Conservation (phyloP, 2,329 filamentous ascomycete genomes). For the Ophiognomonia clavigignenti-juglandacearum region DNA sequence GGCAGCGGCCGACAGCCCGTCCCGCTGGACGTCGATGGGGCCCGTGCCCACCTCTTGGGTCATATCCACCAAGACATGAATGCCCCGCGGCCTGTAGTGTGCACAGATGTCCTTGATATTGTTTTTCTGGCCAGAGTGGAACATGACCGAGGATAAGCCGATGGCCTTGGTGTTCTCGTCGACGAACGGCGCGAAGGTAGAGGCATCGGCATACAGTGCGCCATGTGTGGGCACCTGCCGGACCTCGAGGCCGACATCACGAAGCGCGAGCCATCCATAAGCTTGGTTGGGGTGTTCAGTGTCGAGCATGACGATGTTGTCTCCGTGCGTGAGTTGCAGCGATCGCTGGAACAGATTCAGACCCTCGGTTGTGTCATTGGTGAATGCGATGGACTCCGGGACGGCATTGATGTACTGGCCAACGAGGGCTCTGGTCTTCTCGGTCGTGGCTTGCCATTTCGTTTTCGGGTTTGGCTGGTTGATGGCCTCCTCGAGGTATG, state of each 20-base stretch:
- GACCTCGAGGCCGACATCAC: conserved; percentile 24
- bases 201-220: conserved; percentile 14
- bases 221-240: conserved; percentile 20
- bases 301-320: conserved; percentile 29
- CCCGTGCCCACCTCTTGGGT: conserved; percentile 30
- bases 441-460: conserved; percentile 19
- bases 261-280: conserved; percentile 26
- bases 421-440: conserved; percentile 20
- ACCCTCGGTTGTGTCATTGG: conserved; percentile 29
- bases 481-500: conserved; percentile 23
- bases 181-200: conserved; percentile 25
- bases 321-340: conserved; percentile 21
- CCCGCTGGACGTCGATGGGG: conserved; percentile 21
- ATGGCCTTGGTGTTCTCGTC: conserved; percentile 26
- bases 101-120: conserved; percentile 24
- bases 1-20: conserved; percentile 25
- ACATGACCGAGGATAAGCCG: conserved; percentile 28
- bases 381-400: conserved; percentile 22
- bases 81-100: conserved; percentile 21
- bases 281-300: conserved; percentile 28
- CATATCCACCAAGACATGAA: conserved; percentile 27
- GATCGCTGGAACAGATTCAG: conserved; percentile 24
- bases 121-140: conserved; percentile 28
- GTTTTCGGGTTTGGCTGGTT: conserved; percentile 21
- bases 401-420: conserved; percentile 26